Conservation (phyloP, 2,329 filamentous ascomycete species). For the Pseudofabraea citricarpa region DNA sequence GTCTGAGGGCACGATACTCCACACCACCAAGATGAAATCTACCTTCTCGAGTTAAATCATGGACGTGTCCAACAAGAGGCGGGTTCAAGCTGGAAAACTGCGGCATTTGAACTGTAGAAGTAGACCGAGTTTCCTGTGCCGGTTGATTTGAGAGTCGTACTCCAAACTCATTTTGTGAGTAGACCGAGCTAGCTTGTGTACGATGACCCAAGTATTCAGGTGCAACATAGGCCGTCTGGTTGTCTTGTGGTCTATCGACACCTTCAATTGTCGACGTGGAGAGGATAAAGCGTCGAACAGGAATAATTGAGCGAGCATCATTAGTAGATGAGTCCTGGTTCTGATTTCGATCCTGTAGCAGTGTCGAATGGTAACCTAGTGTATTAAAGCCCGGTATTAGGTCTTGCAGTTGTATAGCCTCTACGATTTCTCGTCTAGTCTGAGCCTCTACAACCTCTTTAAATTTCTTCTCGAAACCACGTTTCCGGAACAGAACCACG, state of each 20-base stretch:
- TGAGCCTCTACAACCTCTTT: constrained; percentile 41
- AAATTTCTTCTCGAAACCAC: constrained; percentile 57
- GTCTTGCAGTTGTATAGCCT: constrained; percentile 36
- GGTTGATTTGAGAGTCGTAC: not conserved
- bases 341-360: too few species aligned
- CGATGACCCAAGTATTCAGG: too few species aligned
- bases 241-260: not conserved
- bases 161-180: not conserved
- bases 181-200: too few species aligned
- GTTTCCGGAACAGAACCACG: constrained; percentile 53
- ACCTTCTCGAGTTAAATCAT: constrained; percentile 45
- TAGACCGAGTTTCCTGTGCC: too few species aligned
- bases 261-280: not conserved
- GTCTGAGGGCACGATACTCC: constrained; percentile 57
- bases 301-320: not conserved
- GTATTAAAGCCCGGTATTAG: not conserved
- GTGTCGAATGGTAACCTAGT: too few species aligned
- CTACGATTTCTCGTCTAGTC: constrained; percentile 20
- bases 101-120: not conserved
- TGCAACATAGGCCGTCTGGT: not conserved
- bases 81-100: not conserved
- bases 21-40: constrained; percentile 52
- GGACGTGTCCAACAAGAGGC: constrained; percentile 38
- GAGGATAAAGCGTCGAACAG: not conserved
- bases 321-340: not conserved